Evolutionary conservation across 305 asterid genomes (phyloP).

Genomic region (Fraxinus ornus): DNA sequence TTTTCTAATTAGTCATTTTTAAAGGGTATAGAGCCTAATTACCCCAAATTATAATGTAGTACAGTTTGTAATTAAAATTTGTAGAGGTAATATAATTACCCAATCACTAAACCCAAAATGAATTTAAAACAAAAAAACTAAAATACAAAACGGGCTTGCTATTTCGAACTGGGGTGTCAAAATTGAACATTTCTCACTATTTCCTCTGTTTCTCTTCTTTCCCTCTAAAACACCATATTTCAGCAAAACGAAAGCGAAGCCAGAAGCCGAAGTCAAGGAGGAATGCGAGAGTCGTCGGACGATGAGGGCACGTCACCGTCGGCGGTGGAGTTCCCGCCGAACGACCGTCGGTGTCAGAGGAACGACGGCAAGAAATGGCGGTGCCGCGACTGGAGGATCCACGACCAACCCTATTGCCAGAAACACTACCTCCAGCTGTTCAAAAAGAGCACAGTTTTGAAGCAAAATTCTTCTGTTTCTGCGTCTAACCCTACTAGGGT

Average conservation of each 20-base stretch:
- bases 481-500: constrained; percentile 13
- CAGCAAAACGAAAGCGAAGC: neutral
- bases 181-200: neutral
- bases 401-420: constrained; percentile 27
- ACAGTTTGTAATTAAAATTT: no score
- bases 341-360: constrained; percentile 30
- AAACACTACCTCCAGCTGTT: constrained; percentile 18
- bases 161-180: neutral
- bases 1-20: no score
- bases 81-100: no score
- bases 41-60: no score
- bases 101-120: no score
- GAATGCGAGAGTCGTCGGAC: neutral
- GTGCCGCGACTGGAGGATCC: constrained; percentile 30
- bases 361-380: constrained; percentile 32
- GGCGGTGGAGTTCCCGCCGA: constrained; percentile 24
- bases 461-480: constrained; percentile 3
- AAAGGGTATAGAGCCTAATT: no score
- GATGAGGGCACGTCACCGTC: neutral
- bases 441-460: neutral
- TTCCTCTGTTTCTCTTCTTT: neutral
- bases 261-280: constrained; percentile 3
- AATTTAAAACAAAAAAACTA: no score
- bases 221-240: constrained; percentile 18
- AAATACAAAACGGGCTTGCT: no score